Evolutionary conservation across 2,329 filamentous ascomycete genomes (phyloP), one percentile per base, ranked within the genome.

Genomic region (Curvularia lunata): DNA sequence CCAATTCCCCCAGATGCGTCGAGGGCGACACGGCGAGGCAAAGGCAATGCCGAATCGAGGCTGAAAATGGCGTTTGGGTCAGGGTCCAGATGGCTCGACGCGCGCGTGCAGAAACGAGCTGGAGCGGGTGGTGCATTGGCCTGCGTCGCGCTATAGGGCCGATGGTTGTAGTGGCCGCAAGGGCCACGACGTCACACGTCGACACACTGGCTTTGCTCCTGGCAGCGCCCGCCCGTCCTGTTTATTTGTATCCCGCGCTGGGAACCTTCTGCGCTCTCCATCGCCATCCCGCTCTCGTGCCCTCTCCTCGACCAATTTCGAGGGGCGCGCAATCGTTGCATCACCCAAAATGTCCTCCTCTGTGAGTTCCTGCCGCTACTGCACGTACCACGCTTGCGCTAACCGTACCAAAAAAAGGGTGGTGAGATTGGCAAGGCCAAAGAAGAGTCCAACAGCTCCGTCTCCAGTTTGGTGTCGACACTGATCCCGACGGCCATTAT

Each of bases 391-490:
- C 4, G 45, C 42, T 42, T 30, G 52, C 46, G 53, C 54, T 58
- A 32, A 66, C 27, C 13, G 52, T 23, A 56, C 55, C 56, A 47
- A 30, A 30, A 27, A 54, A 30, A 66, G 61, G 65, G 63, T 52
- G 66, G 67, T 55, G 57, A 69, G 53, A 60, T 62, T 59, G 65
- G 65, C 58, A 58, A 59, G 54, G 68, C 68, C 56, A 62, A 56
- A 27, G 46, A 63, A 23, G 46, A 48, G 13, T 63, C 58, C 23
- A 80, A 83, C 25, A 84, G 81, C n/a, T 85, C 84, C 3, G 70
- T 81, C 28, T 83, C 75, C 25, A 65, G 66, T 30, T 62, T 77
- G 50, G 58, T 77, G 9, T 75, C 75, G 37, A 75, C 73, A 45
- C 64, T 77, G 21, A 54, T 76, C 1, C 74, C 75, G 21, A 62